Evolutionary conservation across 345 rosid species (phyloP).

Genomic region (Acer campestre): DNA sequence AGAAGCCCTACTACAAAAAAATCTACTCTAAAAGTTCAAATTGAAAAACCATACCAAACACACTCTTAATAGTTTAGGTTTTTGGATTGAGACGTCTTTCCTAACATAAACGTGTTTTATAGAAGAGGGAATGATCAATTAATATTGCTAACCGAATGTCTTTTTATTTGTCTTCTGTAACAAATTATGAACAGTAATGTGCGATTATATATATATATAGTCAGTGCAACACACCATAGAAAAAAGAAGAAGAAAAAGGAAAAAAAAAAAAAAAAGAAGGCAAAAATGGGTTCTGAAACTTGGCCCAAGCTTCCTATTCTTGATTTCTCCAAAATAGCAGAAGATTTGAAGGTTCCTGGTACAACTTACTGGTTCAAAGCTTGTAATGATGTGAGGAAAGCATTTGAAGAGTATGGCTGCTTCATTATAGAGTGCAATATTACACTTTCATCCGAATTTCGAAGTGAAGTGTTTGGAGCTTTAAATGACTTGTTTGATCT

Average conservation of each 20-base stretch:
- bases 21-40: too few species aligned
- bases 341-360: constrained; percentile 40
- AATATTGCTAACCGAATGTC: neutral
- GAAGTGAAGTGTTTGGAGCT: constrained; percentile 32
- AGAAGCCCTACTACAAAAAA: too few species aligned
- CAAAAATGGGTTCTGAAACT: constrained; percentile 21
- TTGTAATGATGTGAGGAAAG: constrained; percentile 42
- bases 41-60: too few species aligned
- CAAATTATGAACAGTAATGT: neutral
- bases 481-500: constrained; percentile 63
- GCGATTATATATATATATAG: too few species aligned
- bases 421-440: constrained; percentile 47
- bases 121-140: too few species aligned
- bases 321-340: constrained; percentile 23
- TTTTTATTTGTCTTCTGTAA: neutral
- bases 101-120: too few species aligned
- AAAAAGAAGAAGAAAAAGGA: neutral
- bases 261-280: neutral
- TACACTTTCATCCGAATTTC: constrained; percentile 32
- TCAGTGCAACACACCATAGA: too few species aligned
- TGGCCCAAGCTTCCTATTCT: constrained; percentile 30
- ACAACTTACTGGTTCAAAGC: constrained; percentile 43
- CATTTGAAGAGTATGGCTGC: constrained; percentile 73
- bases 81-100: too few species aligned
- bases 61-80: too few species aligned